phyloP scores from a whole-genome alignment of 1,284 basidiomycete species.

The Pseudozyma flocculosa region DNA sequence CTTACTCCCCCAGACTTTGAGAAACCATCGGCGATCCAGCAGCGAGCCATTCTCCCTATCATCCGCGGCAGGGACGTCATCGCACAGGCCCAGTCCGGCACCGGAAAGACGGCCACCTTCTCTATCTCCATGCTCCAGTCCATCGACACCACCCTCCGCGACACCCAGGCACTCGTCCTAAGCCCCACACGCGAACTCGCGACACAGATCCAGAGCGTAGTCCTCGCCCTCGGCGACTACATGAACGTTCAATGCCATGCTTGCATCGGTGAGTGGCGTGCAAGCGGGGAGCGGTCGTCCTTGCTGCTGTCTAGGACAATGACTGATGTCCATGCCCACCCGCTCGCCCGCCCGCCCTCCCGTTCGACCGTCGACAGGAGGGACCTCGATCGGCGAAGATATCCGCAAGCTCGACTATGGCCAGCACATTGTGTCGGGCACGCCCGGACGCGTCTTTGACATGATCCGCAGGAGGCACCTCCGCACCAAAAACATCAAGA shows the following conservation, averaged over 20 bases:
- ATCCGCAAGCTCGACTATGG: slow-evolving; percentile 98
- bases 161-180: slow-evolving; percentile 93
- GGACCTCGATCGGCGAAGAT: slow-evolving; percentile 95
- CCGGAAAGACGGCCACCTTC: slow-evolving; percentile 97
- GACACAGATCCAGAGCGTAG: slow-evolving; percentile 97
- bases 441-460: slow-evolving; percentile 97
- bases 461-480: slow-evolving; percentile 96
- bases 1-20: slow-evolving; percentile 43
- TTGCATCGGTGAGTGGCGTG: slow-evolving; percentile 71
- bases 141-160: slow-evolving; percentile 91
- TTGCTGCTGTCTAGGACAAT: neutral
- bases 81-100: slow-evolving; percentile 97
- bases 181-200: slow-evolving; percentile 66
- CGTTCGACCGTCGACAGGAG: slow-evolving; percentile 54
- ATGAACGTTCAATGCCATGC: slow-evolving; percentile 99
- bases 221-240: slow-evolving; percentile 94
- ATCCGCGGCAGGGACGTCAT: slow-evolving; percentile 82
- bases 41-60: slow-evolving; percentile 53
- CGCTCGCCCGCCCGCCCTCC: neutral
- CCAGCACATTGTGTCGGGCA: slow-evolving; percentile 95
- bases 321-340: too few relatives aligned
- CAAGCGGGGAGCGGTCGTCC: neutral
- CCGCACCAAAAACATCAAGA: slow-evolving; percentile 97
- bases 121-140: slow-evolving; percentile 66
- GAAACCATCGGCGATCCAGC: slow-evolving; percentile 47